Conservation (phyloP, 352 stramenopile genomes). For the Globisporangium rhizosaccharum region DNA sequence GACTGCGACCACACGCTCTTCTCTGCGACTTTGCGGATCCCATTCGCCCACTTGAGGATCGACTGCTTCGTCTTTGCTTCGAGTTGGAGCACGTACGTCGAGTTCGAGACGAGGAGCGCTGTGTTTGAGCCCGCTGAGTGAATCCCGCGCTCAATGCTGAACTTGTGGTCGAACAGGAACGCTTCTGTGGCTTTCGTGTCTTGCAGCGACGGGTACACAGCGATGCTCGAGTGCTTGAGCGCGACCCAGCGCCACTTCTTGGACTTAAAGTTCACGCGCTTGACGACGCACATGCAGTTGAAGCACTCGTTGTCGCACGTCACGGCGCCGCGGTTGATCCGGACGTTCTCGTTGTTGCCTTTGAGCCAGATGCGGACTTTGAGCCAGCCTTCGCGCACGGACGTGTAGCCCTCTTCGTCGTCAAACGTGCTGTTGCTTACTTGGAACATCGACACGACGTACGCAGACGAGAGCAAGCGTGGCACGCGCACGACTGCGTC, state of each 20-base stretch:
- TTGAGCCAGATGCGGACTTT: conserved; percentile 83
- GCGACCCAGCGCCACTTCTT: conserved; percentile 81
- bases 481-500: conserved; percentile 63
- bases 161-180: conserved; percentile 79
- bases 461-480: conserved; percentile 54
- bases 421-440: conserved; percentile 84
- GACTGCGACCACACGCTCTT: conserved; percentile 70
- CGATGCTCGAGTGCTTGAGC: conserved; percentile 76
- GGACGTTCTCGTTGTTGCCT: conserved; percentile 81
- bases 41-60: conserved; percentile 81
- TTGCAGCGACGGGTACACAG: conserved; percentile 72
- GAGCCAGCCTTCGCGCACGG: conserved; percentile 76
- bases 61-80: conserved; percentile 77
- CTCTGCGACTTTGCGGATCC: conserved; percentile 66
- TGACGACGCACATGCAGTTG: conserved; percentile 87
- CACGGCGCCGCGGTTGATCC: conserved; percentile 66
- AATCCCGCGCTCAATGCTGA: conserved; percentile 77
- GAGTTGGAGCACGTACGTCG: conserved; percentile 81
- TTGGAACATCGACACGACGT: conserved; percentile 75
- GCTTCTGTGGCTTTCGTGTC: conserved; percentile 62
- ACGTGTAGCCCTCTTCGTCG: conserved; percentile 76
- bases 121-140: conserved; percentile 73
- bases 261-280: conserved; percentile 78
- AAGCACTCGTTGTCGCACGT: conserved; percentile 86
- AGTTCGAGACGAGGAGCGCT: conserved; percentile 71